Base-by-base conservation (phyloP, 208 protist species). In the Blastocrithidia nonstop region DNA sequence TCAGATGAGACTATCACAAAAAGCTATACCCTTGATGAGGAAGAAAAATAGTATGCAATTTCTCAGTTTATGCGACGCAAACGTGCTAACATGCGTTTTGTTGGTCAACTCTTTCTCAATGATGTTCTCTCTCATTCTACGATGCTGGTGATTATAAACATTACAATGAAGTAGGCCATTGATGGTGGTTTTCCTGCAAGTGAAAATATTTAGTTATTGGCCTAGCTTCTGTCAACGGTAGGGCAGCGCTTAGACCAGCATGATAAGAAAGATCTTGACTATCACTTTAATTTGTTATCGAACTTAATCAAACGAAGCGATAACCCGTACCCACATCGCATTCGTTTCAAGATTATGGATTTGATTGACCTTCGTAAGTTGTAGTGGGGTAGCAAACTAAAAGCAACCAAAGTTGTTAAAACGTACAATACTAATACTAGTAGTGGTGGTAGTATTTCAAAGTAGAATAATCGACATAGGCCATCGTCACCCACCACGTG, bases 261-360 rank as follows among this genome's bases (percentile, higher is more conserved):
- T 28, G 54, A 77, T 11, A 60, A 61, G 33, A 54, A 67, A 41
- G 44, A 51, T 9, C 15, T 93, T 23, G 63, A 88, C 47, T 7
- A 28, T 13, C 68, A 77, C 56, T 86, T 88, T 45, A 58, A 44
- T 25, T 27, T 66, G 6, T 57, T 88, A 17, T 61, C 69, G 22
- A 33, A 51, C 29, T 42, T 66, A 28, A 40, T 76, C 21, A 70
- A 83, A 52, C 54, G 61, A 6, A 16, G 58, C 13, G 52, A 76
- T 51, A 55, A 61, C 50, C 57, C 67, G 13, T 93, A 86, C 50
- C 66, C 76, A 1, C 63, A 54, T 13, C 78, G 83, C 46, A 93
- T 93, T 26, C 61, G 66, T 40, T 93, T 93, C 53, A 88, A 85
- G 57, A 81, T 93, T 21, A 70, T 88, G 54, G 71, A 93, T 59